Conservation (phyloP, 2,329 filamentous ascomycete species). For the Curvularia eragrostidis region DNA sequence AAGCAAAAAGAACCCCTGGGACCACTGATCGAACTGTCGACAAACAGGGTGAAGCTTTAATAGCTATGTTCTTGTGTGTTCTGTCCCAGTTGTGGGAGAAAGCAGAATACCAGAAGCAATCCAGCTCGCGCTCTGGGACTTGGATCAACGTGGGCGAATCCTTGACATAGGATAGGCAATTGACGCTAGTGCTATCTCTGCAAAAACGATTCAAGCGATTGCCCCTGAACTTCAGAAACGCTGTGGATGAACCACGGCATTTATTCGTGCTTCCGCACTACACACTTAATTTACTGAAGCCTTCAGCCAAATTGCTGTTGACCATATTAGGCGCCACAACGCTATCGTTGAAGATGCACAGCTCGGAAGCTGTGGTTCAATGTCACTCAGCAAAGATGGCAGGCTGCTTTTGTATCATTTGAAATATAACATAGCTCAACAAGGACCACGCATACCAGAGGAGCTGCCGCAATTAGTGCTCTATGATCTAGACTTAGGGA, state of each 20-base stretch:
- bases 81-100: neutral
- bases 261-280: slow-evolving; percentile 29
- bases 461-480: neutral
- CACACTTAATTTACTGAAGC: slow-evolving; percentile 30
- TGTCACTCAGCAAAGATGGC: neutral
- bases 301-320: slow-evolving; percentile 24
- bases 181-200: slow-evolving; percentile 28
- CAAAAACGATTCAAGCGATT: slow-evolving; percentile 38
- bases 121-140: neutral
- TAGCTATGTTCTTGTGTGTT: neutral
- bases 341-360: slow-evolving; percentile 17
- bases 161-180: slow-evolving; percentile 15
- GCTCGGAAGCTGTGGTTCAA: neutral
- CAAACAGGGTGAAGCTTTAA: neutral
- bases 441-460: neutral
- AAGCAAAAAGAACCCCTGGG: neutral
- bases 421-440: neutral
- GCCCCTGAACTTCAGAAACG: slow-evolving; percentile 27
- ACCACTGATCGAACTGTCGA: neutral
- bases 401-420: neutral
- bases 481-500: neutral
- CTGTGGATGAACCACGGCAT: slow-evolving; percentile 39
- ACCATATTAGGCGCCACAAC: slow-evolving; percentile 34
- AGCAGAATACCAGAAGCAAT: neutral
- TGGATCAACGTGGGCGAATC: neutral